A percentile compares a stretch with the other conserved stretches of the same genome.
These are phyloP conservation scores for Daedalea quercina DNA, from an alignment of 768 basidiomycete species.

Conservation along the genomic window DNA sequence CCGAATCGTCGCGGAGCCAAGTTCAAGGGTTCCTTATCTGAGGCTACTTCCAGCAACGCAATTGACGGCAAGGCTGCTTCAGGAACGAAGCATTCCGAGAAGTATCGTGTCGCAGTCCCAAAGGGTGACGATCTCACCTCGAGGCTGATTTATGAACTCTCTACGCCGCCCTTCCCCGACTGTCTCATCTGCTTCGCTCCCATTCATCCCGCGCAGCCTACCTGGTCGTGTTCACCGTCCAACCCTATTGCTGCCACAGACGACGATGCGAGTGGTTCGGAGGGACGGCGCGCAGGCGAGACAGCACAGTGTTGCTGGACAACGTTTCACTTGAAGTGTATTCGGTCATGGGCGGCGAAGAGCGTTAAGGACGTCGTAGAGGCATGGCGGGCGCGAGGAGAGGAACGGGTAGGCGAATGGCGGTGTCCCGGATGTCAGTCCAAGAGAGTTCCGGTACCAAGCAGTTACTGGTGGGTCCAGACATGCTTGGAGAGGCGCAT, in stretches of 20 bases:
- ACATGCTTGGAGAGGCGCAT: neutral
- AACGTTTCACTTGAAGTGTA: conserved; percentile 87
- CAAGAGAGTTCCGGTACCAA: conserved; percentile 60
- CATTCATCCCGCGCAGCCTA: conserved; percentile 72
- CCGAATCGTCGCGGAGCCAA: too few species aligned
- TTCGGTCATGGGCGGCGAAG: conserved; percentile 81
- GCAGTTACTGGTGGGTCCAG: conserved; percentile 47
- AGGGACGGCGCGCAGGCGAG: conserved; percentile 2
- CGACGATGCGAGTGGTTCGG: conserved; percentile 10
- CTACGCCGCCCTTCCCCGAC: conserved; percentile 67
- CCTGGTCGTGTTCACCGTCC: conserved; percentile 82
- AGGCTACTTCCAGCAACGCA: too few species aligned
- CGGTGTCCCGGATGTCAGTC: conserved; percentile 91
- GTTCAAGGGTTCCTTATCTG: too few species aligned
- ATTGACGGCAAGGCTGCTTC: too few species aligned
- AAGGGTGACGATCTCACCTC: conserved; percentile 67
- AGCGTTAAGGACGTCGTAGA: conserved; percentile 67
- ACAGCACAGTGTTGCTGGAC: conserved; percentile 75
- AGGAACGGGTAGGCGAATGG: conserved; percentile 74
- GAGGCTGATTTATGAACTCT: conserved; percentile 56
- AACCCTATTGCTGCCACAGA: conserved; percentile 31
- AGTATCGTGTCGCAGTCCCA: conserved; percentile 9
- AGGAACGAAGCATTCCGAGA: conserved; percentile 1
- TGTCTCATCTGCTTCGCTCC: conserved; percentile 81
- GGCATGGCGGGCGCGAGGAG: conserved; percentile 69